Percentiles rank a stretch among this genome's conserved stretches.
These are phyloP conservation scores for Haberlea rhodopensis DNA, from an alignment of 257 asterid species.

Conservation along the genomic window DNA sequence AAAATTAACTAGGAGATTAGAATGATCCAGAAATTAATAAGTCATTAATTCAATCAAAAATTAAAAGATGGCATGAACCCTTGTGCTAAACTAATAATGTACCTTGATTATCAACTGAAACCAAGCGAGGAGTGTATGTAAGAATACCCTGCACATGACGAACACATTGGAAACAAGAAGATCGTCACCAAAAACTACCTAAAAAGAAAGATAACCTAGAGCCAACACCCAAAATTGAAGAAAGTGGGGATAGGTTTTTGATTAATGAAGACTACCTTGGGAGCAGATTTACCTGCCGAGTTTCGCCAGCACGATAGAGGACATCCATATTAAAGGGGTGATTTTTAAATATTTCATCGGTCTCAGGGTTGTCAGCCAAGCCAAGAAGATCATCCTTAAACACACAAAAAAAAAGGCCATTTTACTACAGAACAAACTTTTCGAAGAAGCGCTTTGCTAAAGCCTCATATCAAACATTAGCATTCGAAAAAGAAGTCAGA, in stretches of 20 bases:
- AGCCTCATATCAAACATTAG: background rate
- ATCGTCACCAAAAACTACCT: background rate
- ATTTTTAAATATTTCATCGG: conserved; percentile 52
- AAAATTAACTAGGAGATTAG: background rate
- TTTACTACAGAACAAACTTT: conserved; percentile 4
- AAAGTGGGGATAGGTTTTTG: background rate
- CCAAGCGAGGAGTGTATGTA: conserved; percentile 90
- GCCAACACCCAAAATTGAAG: background rate
- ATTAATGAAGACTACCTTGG: background rate
- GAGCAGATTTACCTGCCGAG: conserved; percentile 58
- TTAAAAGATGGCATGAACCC: background rate
- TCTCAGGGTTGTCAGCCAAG: conserved; percentile 61
- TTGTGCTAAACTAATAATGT: conserved; percentile 10
- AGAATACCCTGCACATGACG: conserved; percentile 62
- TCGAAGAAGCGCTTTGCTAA: background rate
- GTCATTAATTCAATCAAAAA: background rate
- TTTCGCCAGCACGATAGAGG: conserved; percentile 85
- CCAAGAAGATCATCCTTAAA: conserved; percentile 95
- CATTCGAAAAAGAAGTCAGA: background rate
- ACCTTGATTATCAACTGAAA: conserved; percentile 88
- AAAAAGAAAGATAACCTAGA: background rate
- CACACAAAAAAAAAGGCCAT: conserved; percentile 24
- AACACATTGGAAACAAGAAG: conserved; percentile 3
- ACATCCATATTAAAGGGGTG: conserved; percentile 70
- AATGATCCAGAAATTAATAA: background rate